Percentiles rank a stretch among this genome's conserved stretches.
phyloP scores from a whole-genome alignment of 1,284 basidiomycete species.

The Pulveroboletus sp. region DNA sequence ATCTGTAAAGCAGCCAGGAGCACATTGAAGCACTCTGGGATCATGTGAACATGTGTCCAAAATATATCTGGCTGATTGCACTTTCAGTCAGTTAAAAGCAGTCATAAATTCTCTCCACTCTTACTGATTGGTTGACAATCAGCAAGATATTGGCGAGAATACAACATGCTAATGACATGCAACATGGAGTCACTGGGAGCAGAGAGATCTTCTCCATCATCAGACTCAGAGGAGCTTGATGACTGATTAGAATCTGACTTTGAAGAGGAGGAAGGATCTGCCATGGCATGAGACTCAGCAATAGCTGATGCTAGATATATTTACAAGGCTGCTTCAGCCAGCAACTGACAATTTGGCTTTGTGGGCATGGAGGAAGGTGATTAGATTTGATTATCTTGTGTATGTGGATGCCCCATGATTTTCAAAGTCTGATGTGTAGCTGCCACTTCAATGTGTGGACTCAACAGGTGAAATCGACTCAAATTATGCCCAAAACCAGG shows the following conservation, averaged over 20 bases:
- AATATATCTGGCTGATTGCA: background rate
- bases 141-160: background rate
- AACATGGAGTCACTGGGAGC: background rate
- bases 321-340: no score
- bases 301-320: background rate
- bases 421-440: no score
- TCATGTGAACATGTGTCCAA: background rate
- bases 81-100: background rate
- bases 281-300: background rate
- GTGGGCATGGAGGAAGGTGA: no score
- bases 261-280: background rate
- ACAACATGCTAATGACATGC: background rate
- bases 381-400: no score
- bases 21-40: background rate
- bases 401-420: no score
- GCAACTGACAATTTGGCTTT: no score
- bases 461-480: no score
- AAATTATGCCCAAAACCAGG: no score
- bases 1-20: background rate
- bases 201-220: background rate
- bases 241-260: background rate
- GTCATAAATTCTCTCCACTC: slow-evolving; percentile 31
- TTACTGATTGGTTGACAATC: background rate
- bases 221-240: background rate
- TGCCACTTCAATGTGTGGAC: no score